Percentiles rank a stretch among this genome's conserved stretches.
These are phyloP conservation scores for Curvularia lunata DNA, from an alignment of 2,329 filamentous ascomycete species.

Conservation along the genomic window DNA sequence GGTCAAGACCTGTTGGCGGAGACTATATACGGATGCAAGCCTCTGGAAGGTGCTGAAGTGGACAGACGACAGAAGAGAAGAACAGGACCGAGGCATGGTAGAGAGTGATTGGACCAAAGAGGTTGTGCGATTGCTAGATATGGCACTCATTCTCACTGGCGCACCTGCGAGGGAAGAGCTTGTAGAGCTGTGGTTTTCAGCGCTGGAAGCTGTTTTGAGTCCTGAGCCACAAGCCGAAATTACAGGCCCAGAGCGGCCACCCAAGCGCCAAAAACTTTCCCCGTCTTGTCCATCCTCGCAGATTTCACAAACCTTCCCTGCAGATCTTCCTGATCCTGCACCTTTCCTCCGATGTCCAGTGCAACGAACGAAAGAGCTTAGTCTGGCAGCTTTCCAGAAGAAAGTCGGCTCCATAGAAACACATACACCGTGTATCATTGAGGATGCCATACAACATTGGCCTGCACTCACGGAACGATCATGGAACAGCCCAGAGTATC, in stretches of 20 bases:
- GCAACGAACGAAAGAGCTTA: constrained; percentile 23
- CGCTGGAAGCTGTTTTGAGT: constrained; percentile 48
- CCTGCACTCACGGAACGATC: constrained; percentile 72
- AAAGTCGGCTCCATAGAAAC: constrained; percentile 27
- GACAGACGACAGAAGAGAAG: constrained; percentile 18
- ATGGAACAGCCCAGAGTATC: constrained; percentile 78
- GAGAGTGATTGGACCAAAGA: constrained; percentile 58
- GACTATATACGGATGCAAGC: constrained; percentile 73
- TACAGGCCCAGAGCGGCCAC: constrained; percentile 15
- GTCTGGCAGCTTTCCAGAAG: constrained; percentile 39
- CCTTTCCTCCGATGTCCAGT: constrained; percentile 31
- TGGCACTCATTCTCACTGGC: constrained; percentile 74
- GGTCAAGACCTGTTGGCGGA: constrained; percentile 71
- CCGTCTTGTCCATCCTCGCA: not conserved
- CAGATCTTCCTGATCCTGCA: not conserved
- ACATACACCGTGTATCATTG: constrained; percentile 70
- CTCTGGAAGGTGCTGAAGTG: constrained; percentile 64
- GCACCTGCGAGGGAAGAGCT: constrained; percentile 40
- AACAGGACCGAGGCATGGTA: constrained; percentile 11
- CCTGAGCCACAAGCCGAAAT: not conserved
- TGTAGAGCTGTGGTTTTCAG: constrained; percentile 58
- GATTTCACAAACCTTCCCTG: constrained; percentile 28
- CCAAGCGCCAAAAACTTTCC: constrained; percentile 28
- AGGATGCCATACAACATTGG: constrained; percentile 71
- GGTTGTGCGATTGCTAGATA: constrained; percentile 73